phyloP scores from a whole-genome alignment of 1,284 basidiomycete genomes.

The Irpex sp. region DNA sequence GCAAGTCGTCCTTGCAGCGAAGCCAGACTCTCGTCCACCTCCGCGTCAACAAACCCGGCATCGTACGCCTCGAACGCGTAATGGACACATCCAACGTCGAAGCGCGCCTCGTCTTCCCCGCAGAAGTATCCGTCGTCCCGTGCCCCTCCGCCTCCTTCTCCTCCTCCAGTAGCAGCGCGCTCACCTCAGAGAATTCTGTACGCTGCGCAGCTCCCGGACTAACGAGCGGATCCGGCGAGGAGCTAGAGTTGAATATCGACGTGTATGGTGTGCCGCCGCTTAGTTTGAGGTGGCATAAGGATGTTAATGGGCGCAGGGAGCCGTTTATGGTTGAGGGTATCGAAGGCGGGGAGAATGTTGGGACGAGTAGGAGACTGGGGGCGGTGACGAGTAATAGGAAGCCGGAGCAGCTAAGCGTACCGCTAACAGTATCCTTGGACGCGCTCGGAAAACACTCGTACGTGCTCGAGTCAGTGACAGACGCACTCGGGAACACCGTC shows the following conservation, averaged over 20 bases:
- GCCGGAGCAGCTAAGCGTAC: constrained; percentile 59
- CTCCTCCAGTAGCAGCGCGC: too few relatives aligned
- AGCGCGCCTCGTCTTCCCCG: constrained; percentile 58
- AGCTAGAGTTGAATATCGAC: constrained; percentile 59
- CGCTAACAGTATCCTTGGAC: constrained; percentile 59
- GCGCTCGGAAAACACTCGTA: constrained; percentile 63
- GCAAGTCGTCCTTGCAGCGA: constrained; percentile 45
- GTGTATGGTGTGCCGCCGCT: constrained; percentile 78
- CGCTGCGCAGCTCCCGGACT: constrained; percentile 48
- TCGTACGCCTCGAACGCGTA: constrained; percentile 67
- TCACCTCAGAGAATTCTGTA: constrained; percentile 39
- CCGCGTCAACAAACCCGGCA: constrained; percentile 64
- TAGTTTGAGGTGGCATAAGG: constrained; percentile 71
- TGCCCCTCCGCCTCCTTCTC: constrained; percentile 78
- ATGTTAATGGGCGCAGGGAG: constrained; percentile 56
- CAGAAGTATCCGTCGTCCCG: constrained; percentile 72
- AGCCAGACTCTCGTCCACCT: constrained; percentile 74
- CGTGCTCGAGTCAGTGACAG: constrained; percentile 66
- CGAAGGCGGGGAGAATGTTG: too few relatives aligned
- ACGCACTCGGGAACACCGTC: constrained; percentile 69
- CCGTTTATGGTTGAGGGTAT: constrained; percentile 80
- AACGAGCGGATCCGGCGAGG: constrained; percentile 51
- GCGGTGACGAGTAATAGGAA: constrained; percentile 18
- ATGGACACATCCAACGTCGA: constrained; percentile 64
- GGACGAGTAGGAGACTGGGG: too few relatives aligned